Evolutionary conservation across 371 early-diverging fungal species (phyloP), one percentile per base, ranked within the genome.

Genomic region (Mucor piriformis): DNA sequence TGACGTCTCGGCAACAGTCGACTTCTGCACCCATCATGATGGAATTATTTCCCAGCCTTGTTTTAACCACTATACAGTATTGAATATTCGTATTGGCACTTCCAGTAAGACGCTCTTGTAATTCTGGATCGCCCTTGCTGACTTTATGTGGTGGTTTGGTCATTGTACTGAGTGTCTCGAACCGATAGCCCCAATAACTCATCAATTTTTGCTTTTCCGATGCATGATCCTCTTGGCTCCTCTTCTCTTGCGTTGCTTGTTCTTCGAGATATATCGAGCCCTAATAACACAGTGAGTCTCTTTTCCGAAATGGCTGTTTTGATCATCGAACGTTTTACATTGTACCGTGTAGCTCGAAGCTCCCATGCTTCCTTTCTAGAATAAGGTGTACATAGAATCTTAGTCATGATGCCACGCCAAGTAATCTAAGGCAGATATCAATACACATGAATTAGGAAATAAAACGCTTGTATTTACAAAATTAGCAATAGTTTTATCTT

Each of bases 1-100:
- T 79, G 6, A 61, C 58, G 46, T 74, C 83, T 61, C 72, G 63
- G 11, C 87, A 77, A 68, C 96, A 97, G 67, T 96, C 96, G 6
- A 96, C 93, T 60, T 97, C 97, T 2, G 93, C 97, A 1, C 95
- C 97, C 77, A 95, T 85, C 10, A 96, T 73, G 5, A 96, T 57
- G 3, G 82, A 73, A 50, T 83, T 79, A 1, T 59, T 59, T 0
- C 94, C 94, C 1, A 96, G 69, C 57, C 76, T 84, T 0, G 95
- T 92, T 54, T 82, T 82, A 16, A 91, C 88, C n/a, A 95, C 88
- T 3, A 90, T 84, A 68, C 95, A 94, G 66, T 90, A 95, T 69
- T 97, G 95, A 0, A 83, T 61, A 63, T 95, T 91, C 23, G 91
- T 94, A 57, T 96, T 86, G 6, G 91, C 93, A 11, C 77, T 69